Base-by-base conservation (phyloP, 306 rosid species). In the Delonix regia region DNA sequence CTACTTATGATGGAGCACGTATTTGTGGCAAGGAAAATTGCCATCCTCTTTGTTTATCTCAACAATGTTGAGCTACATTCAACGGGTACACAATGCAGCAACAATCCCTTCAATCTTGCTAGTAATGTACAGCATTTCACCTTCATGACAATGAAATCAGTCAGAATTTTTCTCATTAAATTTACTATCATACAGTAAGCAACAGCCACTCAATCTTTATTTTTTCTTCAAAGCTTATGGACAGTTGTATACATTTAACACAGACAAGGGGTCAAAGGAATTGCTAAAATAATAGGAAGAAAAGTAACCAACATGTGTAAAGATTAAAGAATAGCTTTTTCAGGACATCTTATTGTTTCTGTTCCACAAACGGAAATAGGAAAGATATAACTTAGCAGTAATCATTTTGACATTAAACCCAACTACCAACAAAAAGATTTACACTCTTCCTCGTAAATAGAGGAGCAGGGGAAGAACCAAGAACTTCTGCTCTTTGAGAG, bases 21-120 rank as follows among this genome's bases (percentile, higher is more conserved):
- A 69, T 85, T 86, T 47, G 90, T 85, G 28, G 85, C 84, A 53
- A 92, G 71, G 65, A 79, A 75, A 82, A 70, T 39, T 14, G 84
- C 75, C 94, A 88, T 90, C 64, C 68, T 85, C 82, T 70, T 73
- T 41, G 44, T 30, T 38, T 62, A 78, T 68, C 75, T 79, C 77
- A 60, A 36, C 34, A 75, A 57, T 72, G 77, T 25, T 39, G 77
- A 80, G 73, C 36, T 42, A 47, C 78, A 76, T 72, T 30, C 78
- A 80, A 81, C 28, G 59, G 62, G 39, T 66, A 53, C 68, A 48
- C 65, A 48, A 25, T 70, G 44, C 52, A 66, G 66, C 66, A 45
- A 49, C 39, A 60, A 41, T 13, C 36, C 36, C 75, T 71, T 80
- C 77, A 84, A 80, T 79, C 78, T 53, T 61, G 80, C 78, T 3